A percentile compares a stretch with the other conserved stretches of the same genome.
phyloP scores from a whole-genome alignment of 495 filamentous ascomycete species.

The Talaromyces adpressus region DNA sequence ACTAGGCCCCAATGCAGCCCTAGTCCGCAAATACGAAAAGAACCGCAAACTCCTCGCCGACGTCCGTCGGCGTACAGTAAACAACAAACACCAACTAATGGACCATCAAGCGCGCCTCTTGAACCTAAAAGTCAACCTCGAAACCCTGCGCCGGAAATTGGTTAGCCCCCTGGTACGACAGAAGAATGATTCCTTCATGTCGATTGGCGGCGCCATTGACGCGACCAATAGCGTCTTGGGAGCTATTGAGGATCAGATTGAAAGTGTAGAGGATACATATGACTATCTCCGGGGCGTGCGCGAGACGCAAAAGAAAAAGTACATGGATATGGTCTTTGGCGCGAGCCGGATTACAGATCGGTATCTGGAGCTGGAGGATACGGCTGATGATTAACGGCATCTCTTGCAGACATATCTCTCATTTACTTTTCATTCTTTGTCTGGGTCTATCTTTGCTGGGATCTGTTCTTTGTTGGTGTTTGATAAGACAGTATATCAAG shows the following conservation, averaged over 20 bases:
- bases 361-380: constrained; percentile 7
- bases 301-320: constrained; percentile 70
- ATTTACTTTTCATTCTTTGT: not conserved
- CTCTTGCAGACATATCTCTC: not conserved
- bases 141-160: constrained; percentile 67
- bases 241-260: constrained; percentile 74
- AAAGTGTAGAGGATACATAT: constrained; percentile 71
- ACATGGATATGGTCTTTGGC: constrained; percentile 76
- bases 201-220: constrained; percentile 31
- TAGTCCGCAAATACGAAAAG: constrained; percentile 80
- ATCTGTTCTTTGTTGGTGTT: not conserved
- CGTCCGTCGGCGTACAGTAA: constrained; percentile 71
- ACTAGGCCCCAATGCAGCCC: constrained; percentile 60
- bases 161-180: constrained; percentile 69
- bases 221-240: constrained; percentile 35
- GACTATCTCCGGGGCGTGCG: constrained; percentile 64
- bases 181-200: constrained; percentile 45
- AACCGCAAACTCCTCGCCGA: constrained; percentile 69
- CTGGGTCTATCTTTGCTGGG: not conserved
- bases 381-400: not conserved
- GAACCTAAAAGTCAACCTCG: constrained; percentile 72
- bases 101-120: constrained; percentile 76
- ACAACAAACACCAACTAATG: constrained; percentile 76
- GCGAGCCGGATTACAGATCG: constrained; percentile 23
- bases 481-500: not conserved